These are phyloP conservation scores for Brassica carinata DNA, from an alignment of 345 rosid genomes.

Conservation along the genomic window DNA sequence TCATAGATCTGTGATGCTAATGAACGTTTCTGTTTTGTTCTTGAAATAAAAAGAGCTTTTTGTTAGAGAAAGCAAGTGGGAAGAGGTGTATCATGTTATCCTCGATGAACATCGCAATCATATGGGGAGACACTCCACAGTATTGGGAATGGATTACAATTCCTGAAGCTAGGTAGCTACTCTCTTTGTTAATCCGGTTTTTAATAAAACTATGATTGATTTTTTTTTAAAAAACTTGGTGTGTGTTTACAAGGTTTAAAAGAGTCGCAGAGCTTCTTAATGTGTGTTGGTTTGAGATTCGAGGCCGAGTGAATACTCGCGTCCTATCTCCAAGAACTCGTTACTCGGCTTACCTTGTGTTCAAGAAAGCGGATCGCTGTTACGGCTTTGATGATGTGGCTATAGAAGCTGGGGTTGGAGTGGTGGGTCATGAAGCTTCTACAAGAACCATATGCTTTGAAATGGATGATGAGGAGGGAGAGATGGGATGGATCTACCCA, in stretches of 20 bases:
- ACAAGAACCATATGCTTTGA: slow-evolving; percentile 23
- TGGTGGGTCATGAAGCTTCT: slow-evolving; percentile 18
- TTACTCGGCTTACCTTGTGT: slow-evolving; percentile 32
- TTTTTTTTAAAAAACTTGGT: neutral
- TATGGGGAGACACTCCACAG: slow-evolving; percentile 5
- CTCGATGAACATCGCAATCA: neutral
- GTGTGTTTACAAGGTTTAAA: slow-evolving; percentile 13
- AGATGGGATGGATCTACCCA: neutral
- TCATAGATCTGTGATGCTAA: neutral
- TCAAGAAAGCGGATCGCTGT: neutral
- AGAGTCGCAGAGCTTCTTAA: neutral
- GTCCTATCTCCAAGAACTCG: slow-evolving; percentile 24
- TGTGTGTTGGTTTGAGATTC: slow-evolving; percentile 33
- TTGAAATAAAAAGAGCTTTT: neutral
- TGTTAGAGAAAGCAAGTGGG: slow-evolving; percentile 28
- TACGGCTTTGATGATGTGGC: slow-evolving; percentile 9
- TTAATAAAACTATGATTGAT: neutral
- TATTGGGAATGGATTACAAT: slow-evolving; percentile 11
- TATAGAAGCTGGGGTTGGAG: slow-evolving; percentile 29
- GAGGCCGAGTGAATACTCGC: neutral
- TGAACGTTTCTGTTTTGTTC: neutral
- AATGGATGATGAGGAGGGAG: neutral
- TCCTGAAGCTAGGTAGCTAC: slow-evolving; percentile 23
- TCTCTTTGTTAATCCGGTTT: neutral
- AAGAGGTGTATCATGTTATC: slow-evolving; percentile 32